These are phyloP conservation scores for Arabidopsis hybrid DNA, from an alignment of 441 rosid species.

Conservation along the genomic window DNA sequence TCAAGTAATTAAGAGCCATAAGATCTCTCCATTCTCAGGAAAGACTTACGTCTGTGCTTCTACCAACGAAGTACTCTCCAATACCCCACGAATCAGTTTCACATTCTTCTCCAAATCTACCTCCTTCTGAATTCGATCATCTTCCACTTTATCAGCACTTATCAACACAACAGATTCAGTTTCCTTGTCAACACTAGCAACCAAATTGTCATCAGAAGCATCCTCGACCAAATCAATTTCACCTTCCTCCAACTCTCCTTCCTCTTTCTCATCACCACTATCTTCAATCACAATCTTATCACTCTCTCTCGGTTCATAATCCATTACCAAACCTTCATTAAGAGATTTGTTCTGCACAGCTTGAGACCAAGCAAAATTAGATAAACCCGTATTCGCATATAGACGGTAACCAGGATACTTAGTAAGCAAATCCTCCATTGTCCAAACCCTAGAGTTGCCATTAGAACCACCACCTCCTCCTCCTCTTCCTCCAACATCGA, in stretches of 20 bases:
- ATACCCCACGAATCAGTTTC: constrained; percentile 55
- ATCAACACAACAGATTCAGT: constrained; percentile 34
- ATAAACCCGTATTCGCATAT: constrained; percentile 60
- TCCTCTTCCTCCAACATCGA: constrained; percentile 27
- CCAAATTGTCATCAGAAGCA: constrained; percentile 46
- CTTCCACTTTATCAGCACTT: constrained; percentile 25
- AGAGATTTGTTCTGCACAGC: constrained; percentile 93
- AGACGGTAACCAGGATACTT: constrained; percentile 64
- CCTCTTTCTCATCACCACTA: constrained; percentile 78
- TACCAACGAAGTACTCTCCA: constrained; percentile 61
- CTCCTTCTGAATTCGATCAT: constrained; percentile 42
- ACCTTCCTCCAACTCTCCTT: constrained; percentile 94
- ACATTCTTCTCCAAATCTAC: constrained; percentile 52
- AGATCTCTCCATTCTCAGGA: constrained; percentile 12
- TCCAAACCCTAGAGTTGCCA: constrained; percentile 73
- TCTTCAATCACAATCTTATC: constrained; percentile 64
- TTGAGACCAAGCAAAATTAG: constrained; percentile 95
- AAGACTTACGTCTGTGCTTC: constrained; percentile 79
- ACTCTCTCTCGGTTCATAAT: constrained; percentile 55
- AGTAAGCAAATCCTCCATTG: constrained; percentile 68
- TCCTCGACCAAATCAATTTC: constrained; percentile 90
- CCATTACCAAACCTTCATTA: constrained; percentile 63
- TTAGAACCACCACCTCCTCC: constrained; percentile 29
- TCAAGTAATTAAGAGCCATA: constrained; percentile 17
- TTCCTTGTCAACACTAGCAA: constrained; percentile 36